Percentiles rank a stretch among this genome's conserved stretches.
phyloP scores from a whole-genome alignment of 148 eudicot species.

The Cornus florida region DNA sequence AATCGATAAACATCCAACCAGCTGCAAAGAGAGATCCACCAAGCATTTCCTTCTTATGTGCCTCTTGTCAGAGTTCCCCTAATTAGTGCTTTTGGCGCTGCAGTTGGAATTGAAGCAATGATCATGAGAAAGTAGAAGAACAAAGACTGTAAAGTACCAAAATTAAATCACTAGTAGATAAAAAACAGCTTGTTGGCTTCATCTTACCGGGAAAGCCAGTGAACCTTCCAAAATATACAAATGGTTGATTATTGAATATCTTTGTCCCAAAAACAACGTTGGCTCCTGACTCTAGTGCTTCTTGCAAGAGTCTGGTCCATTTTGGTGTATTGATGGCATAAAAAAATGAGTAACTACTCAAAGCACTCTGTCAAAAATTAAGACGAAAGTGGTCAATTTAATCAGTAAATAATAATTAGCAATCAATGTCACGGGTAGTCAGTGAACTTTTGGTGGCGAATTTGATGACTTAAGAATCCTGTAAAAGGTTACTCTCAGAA shows the following conservation, averaged over 20 bases:
- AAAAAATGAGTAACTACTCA: constrained; percentile 62
- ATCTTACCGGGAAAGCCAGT: constrained; percentile 61
- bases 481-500: no score
- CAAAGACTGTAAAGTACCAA: not conserved
- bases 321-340: constrained; percentile 85
- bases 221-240: constrained; percentile 70
- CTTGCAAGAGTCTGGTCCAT: constrained; percentile 63
- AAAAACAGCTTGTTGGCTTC: no score
- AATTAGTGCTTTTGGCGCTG: constrained; percentile 66
- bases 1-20: not conserved
- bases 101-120: constrained; percentile 2
- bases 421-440: not conserved
- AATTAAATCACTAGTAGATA: no score
- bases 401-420: no score
- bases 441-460: not conserved
- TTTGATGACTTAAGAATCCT: not conserved
- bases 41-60: not conserved
- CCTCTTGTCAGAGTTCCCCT: constrained; percentile 33
- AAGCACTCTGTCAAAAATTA: constrained; percentile 47
- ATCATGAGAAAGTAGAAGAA: not conserved
- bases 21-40: not conserved
- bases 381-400: no score
- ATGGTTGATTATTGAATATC: constrained; percentile 85
- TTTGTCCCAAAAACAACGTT: constrained; percentile 60
- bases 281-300: constrained; percentile 65